A percentile compares a stretch with the other conserved stretches of the same genome.
Evolutionary conservation across 2,329 filamentous ascomycete species (phyloP).

Genomic region (Dothidotthia symphoricarpi): DNA sequence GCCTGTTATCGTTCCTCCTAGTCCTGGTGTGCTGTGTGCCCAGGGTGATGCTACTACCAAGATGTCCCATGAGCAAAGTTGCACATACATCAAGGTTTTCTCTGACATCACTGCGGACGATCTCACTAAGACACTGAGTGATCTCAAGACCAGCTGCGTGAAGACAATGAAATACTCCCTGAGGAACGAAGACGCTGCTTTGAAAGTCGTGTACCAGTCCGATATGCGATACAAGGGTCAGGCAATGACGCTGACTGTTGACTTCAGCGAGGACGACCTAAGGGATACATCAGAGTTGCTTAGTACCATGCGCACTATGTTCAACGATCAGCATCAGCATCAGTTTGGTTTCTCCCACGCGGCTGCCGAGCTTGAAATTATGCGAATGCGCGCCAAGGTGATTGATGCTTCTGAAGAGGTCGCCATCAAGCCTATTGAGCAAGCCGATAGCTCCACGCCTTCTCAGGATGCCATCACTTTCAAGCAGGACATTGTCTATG

Average conservation of each 20-base stretch:
- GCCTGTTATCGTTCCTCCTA: constrained; percentile 55
- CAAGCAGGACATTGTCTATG: constrained; percentile 43
- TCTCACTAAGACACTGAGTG: constrained; percentile 33
- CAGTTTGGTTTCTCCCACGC: constrained; percentile 49
- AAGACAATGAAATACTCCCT: constrained; percentile 43
- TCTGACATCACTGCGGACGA: constrained; percentile 39
- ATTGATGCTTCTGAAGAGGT: constrained; percentile 46
- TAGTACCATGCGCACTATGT: constrained; percentile 39
- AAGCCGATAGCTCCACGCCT: constrained; percentile 26
- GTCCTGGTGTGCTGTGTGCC: constrained; percentile 52
- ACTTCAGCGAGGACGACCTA: constrained; percentile 40
- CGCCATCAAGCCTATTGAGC: constrained; percentile 38
- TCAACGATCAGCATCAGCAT: constrained; percentile 46
- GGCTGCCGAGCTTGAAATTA: constrained; percentile 49
- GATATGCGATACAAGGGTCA: constrained; percentile 53
- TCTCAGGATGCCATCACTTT: constrained; percentile 40
- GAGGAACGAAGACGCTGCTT: constrained; percentile 26
- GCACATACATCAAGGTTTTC: constrained; percentile 48
- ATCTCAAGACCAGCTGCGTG: constrained; percentile 41
- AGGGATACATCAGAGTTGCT: constrained; percentile 31
- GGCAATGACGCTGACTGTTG: constrained; percentile 36
- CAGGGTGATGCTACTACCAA: constrained; percentile 53
- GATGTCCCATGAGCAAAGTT: constrained; percentile 49
- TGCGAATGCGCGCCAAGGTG: constrained; percentile 48
- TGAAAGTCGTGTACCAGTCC: constrained; percentile 43